Conservation (phyloP, 345 rosid genomes). For the Hirschfeldia incana region DNA sequence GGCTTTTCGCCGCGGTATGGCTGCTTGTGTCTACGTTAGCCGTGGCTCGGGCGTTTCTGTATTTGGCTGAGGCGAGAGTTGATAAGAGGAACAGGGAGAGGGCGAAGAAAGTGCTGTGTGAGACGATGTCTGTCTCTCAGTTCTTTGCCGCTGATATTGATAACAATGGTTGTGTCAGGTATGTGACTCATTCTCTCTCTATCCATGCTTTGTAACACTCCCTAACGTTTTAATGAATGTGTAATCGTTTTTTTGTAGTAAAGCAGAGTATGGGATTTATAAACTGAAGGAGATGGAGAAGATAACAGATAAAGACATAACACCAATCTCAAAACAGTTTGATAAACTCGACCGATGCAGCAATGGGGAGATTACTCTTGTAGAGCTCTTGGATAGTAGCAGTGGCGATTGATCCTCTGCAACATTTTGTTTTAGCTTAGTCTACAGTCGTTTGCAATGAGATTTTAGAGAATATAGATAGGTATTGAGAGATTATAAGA, state of each 20-base stretch:
- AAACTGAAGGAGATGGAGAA: constrained; percentile 90
- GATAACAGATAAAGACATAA: constrained; percentile 71
- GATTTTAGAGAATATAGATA: too few species aligned
- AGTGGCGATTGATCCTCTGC: constrained; percentile 25
- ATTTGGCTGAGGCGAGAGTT: constrained; percentile 88
- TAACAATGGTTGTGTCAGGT: constrained; percentile 94
- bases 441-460: constrained; percentile 8
- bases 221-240: too few species aligned
- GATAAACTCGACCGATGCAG: constrained; percentile 75
- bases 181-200: constrained; percentile 3
- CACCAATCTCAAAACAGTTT: constrained; percentile 65
- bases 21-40: constrained; percentile 88
- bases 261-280: constrained; percentile 83
- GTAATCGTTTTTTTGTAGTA: too few species aligned
- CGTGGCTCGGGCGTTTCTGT: constrained; percentile 84
- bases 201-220: background rate
- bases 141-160: constrained; percentile 95
- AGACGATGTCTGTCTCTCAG: constrained; percentile 83
- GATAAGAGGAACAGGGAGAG: constrained; percentile 84
- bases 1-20: constrained; percentile 87
- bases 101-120: constrained; percentile 87
- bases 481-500: too few species aligned
- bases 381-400: constrained; percentile 64
- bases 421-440: constrained; percentile 26
- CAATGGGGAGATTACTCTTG: constrained; percentile 80